Percentiles rank a stretch among this genome's conserved stretches.
phyloP scores from a whole-genome alignment of 495 filamentous ascomycete genomes.

The Trichoderma asperelloides region DNA sequence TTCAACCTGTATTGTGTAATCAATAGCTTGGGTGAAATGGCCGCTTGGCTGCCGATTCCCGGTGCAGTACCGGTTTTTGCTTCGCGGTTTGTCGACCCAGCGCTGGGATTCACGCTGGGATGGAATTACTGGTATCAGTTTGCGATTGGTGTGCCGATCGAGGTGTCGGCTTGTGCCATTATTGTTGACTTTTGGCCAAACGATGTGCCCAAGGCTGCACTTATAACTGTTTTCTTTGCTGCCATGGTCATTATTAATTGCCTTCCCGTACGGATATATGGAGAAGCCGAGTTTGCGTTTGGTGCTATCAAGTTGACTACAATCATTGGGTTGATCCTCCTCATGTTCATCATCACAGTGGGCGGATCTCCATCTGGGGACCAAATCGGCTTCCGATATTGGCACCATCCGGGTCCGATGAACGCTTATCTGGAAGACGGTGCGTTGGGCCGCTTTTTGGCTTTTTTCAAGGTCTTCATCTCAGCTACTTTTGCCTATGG shows the following conservation, averaged over 20 bases:
- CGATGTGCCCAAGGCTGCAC: slow-evolving; percentile 37
- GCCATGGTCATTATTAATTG: slow-evolving; percentile 29
- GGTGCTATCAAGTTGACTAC: slow-evolving; percentile 52
- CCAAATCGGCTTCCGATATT: slow-evolving; percentile 50
- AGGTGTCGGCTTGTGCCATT: slow-evolving; percentile 27
- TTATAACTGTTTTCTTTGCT: slow-evolving; percentile 39
- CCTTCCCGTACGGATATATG: slow-evolving; percentile 46
- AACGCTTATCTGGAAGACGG: slow-evolving; percentile 32
- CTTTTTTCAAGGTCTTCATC: slow-evolving; percentile 37
- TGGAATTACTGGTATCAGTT: slow-evolving; percentile 52
- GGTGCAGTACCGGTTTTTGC: slow-evolving; percentile 71
- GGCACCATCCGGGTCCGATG: slow-evolving; percentile 52
- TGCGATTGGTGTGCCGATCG: slow-evolving; percentile 30
- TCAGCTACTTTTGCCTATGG: slow-evolving; percentile 40
- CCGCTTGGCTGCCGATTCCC: slow-evolving; percentile 65
- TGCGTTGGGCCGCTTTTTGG: slow-evolving; percentile 31
- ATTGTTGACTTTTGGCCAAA: slow-evolving; percentile 42
- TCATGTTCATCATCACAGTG: slow-evolving; percentile 49
- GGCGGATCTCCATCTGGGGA: slow-evolving; percentile 49
- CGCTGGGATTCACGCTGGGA: slow-evolving; percentile 69
- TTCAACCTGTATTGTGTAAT: slow-evolving; percentile 53
- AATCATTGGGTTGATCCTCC: slow-evolving; percentile 48
- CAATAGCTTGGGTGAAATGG: slow-evolving; percentile 57
- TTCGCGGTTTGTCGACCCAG: slow-evolving; percentile 60
- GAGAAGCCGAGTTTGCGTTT: slow-evolving; percentile 51